Percentiles rank a stretch among this genome's conserved stretches.
These are phyloP conservation scores for Coriaria nepalensis DNA, from an alignment of 306 rosid species.

Conservation along the genomic window DNA sequence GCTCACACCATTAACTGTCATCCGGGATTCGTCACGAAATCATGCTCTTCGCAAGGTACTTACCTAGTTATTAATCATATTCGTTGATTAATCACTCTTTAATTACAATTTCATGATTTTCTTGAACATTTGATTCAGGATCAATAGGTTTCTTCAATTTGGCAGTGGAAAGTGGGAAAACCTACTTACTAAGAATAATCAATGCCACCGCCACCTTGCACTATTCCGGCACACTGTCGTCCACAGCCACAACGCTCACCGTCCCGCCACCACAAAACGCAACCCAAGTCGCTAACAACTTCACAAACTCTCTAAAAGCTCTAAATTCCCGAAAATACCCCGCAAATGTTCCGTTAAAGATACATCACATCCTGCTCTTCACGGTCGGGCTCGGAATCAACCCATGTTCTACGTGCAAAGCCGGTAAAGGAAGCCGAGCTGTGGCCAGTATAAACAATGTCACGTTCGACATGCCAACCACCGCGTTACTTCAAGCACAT, in stretches of 20 bases:
- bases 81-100: neutral
- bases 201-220: conserved; percentile 64
- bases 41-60: conserved; percentile 49
- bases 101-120: neutral
- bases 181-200: conserved; percentile 58
- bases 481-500: conserved; percentile 67
- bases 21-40: conserved; percentile 44
- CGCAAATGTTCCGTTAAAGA: conserved; percentile 38
- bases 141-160: conserved; percentile 46
- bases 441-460: conserved; percentile 66
- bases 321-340: conserved; percentile 61
- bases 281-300: conserved; percentile 45
- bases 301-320: conserved; percentile 34
- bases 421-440: conserved; percentile 67
- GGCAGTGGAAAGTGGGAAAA: conserved; percentile 48
- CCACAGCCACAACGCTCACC: conserved; percentile 31
- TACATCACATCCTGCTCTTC: conserved; percentile 54
- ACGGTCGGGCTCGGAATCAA: conserved; percentile 49
- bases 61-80: neutral
- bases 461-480: conserved; percentile 66
- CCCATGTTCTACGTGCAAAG: conserved; percentile 58
- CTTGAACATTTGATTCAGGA: neutral
- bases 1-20: conserved; percentile 86
- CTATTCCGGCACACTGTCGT: conserved; percentile 36
- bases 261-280: conserved; percentile 61